Evolutionary conservation across 1,284 basidiomycete genomes (phyloP), one percentile per base, ranked within the genome.

Genomic region (Stereum hirsutum): DNA sequence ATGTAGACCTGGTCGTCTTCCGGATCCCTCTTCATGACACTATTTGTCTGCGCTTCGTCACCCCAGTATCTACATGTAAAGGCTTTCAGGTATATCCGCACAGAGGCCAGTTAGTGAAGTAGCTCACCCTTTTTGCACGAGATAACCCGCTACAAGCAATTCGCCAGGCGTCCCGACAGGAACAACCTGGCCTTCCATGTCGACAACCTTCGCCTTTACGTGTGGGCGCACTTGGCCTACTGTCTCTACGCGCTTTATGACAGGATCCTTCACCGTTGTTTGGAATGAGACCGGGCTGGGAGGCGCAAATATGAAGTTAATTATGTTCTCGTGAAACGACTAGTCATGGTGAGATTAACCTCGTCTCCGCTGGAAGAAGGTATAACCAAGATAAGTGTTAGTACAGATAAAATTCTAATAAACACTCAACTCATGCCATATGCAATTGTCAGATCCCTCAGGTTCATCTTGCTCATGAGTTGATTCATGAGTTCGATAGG

Each of bases 341-440:
- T 5, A 27, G 28, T 19, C 20, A 19, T 33, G 14, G n/a, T 15
- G 25, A 19, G 12, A 25, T 37, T 27, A 32, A 73, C 74, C 74
- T 78, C 11, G 77, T 80, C 55, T 80, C 78, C 39, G 77, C 77
- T 80, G 42, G 39, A 17, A 20, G 6, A 28, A 40, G 24, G 27
- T 7, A 32, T 5, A 27, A 36, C 7, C 47, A 20, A 28, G 14
- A 40, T 36, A 35, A 39, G 15, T 5, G 15, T 10, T 11, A 35
- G 15, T 10, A 14, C 33, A 20, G 33, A 12, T 3, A 20, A 19
- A 35, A 10, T 10, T 4, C 11, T 4, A 20, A 20, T 17, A 25
- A 4, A 71, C 78, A 49, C 48, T n/a, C n/a, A n/a, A 89, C 85
- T 89, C 86, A 89, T 89, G 45, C 87, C 86, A 60, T 86, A 89